A percentile compares a stretch with the other conserved stretches of the same genome.
Evolutionary conservation across 2,329 filamentous ascomycete genomes (phyloP).

Genomic region (Nothomitra cinnamomea): DNA sequence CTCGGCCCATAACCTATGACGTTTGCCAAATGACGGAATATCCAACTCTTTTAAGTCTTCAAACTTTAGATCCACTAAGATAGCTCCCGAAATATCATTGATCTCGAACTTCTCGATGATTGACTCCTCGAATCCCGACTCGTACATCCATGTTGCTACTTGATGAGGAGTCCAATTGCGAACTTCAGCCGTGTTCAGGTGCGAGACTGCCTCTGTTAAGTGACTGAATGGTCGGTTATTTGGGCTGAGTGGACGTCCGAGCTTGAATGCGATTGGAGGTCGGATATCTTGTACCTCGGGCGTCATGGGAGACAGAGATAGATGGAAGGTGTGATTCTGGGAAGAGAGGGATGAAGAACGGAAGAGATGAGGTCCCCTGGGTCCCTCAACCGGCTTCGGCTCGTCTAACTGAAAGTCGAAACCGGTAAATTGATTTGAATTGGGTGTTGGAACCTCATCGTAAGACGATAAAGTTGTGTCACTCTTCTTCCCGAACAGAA

Average conservation of each 20-base stretch:
- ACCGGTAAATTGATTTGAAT: slow-evolving; percentile 41
- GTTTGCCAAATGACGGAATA: slow-evolving; percentile 65
- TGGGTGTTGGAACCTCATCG: slow-evolving; percentile 67
- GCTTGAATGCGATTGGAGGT: not conserved
- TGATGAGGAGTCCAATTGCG: slow-evolving; percentile 55
- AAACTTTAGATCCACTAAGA: slow-evolving; percentile 80
- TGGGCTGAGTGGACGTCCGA: slow-evolving; percentile 6
- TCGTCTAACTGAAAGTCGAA: slow-evolving; percentile 44
- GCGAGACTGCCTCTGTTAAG: slow-evolving; percentile 33
- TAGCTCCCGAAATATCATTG: slow-evolving; percentile 81
- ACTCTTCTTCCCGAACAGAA: slow-evolving; percentile 52
- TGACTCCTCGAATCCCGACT: slow-evolving; percentile 58
- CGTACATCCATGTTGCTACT: slow-evolving; percentile 74
- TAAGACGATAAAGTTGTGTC: slow-evolving; percentile 77
- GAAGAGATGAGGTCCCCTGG: slow-evolving; percentile 75
- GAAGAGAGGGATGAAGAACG: slow-evolving; percentile 47
- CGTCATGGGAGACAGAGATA: slow-evolving; percentile 59
- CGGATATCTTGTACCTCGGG: slow-evolving; percentile 35
- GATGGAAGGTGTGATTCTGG: slow-evolving; percentile 31
- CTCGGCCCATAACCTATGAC: slow-evolving; percentile 65
- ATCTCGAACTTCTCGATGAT: slow-evolving; percentile 72
- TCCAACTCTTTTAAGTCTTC: slow-evolving; percentile 71
- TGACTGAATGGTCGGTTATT: slow-evolving; percentile 15
- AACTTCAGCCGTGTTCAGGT: slow-evolving; percentile 42
- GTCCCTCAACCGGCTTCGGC: slow-evolving; percentile 55